Conservation (phyloP, 495 filamentous ascomycete species). For the Pseudotulostoma volvatum region DNA sequence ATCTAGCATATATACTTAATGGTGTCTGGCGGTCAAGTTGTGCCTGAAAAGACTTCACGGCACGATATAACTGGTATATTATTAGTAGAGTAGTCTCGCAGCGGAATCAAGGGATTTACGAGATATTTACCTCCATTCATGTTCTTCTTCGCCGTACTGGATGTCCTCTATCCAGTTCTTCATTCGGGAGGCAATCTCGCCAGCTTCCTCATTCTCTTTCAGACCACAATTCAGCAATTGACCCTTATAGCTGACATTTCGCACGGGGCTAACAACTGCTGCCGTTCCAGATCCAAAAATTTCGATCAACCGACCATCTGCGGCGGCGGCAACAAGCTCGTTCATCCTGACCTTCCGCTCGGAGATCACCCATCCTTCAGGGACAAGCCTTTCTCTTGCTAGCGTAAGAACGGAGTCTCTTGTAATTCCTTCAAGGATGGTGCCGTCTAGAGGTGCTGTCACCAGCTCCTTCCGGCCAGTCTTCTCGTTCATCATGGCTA, state of each 20-base stretch:
- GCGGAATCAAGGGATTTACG: no score
- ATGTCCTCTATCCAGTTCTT: conserved; percentile 92
- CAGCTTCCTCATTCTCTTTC: conserved; percentile 63
- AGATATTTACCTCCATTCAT: conserved; percentile 69
- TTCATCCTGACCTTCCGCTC: conserved; percentile 85
- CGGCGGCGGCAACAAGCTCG: conserved; percentile 60
- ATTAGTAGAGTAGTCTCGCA: no score
- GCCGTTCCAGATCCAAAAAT: conserved; percentile 90
- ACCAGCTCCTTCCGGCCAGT: conserved; percentile 79
- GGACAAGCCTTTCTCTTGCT: conserved; percentile 61
- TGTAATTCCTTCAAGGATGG: conserved; percentile 90
- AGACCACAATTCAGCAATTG: conserved; percentile 63
- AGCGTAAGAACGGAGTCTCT: conserved; percentile 73
- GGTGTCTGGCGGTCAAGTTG: no score
- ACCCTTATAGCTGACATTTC: conserved; percentile 73
- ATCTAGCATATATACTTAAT: no score
- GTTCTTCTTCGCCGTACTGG: conserved; percentile 85
- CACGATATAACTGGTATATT: no score
- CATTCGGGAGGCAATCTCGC: conserved; percentile 67
- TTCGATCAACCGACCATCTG: conserved; percentile 76
- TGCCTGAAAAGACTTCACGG: no score
- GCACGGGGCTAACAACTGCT: conserved; percentile 54
- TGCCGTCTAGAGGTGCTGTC: conserved; percentile 88
- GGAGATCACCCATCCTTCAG: conserved; percentile 73
- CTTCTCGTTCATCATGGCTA: conserved; percentile 60